Evolutionary conservation across 2,329 filamentous ascomycete species (phyloP).

Genomic region (Cladosporium sp.): DNA sequence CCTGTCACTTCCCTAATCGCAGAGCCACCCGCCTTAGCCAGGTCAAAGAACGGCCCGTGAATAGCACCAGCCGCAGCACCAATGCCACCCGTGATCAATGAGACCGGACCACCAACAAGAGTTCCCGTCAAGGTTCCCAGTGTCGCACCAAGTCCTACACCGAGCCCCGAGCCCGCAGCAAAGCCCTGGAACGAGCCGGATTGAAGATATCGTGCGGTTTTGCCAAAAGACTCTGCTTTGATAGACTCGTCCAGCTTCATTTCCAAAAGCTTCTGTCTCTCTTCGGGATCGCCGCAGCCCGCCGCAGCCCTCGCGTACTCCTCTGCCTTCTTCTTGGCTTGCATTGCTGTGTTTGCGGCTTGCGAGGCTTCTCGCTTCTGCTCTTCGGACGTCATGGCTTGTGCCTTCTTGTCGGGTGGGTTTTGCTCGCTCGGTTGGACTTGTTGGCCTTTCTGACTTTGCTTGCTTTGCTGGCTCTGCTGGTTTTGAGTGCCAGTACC

Average conservation of each 20-base stretch:
- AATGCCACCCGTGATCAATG: slow-evolving; percentile 23
- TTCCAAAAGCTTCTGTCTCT: slow-evolving; percentile 28
- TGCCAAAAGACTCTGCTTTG: slow-evolving; percentile 28
- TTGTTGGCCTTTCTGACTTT: background rate
- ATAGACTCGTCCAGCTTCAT: slow-evolving; percentile 25
- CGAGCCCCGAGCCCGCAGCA: slow-evolving; percentile 25
- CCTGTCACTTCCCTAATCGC: slow-evolving; percentile 24
- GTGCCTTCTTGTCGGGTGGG: slow-evolving; percentile 14
- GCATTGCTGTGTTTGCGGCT: slow-evolving; percentile 21
- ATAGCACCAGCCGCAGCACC: slow-evolving; percentile 22
- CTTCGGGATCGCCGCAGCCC: slow-evolving; percentile 26
- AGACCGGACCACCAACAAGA: slow-evolving; percentile 25
- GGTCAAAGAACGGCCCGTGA: slow-evolving; percentile 26
- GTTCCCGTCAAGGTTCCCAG: slow-evolving; percentile 27
- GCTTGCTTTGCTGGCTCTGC: background rate
- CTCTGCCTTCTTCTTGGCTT: slow-evolving; percentile 22
- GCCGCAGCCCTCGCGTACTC: slow-evolving; percentile 25
- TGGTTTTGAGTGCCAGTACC: background rate
- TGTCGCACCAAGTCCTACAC: slow-evolving; percentile 21
- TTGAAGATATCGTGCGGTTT: slow-evolving; percentile 27
- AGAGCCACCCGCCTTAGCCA: slow-evolving; percentile 21
- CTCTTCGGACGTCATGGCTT: background rate
- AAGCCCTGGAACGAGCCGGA: slow-evolving; percentile 28
- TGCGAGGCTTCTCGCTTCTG: slow-evolving; percentile 21
- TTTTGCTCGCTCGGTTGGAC: background rate